These are phyloP conservation scores for Picochlorum sp. DNA, from an alignment of 139 green algal species.

Conservation along the genomic window DNA sequence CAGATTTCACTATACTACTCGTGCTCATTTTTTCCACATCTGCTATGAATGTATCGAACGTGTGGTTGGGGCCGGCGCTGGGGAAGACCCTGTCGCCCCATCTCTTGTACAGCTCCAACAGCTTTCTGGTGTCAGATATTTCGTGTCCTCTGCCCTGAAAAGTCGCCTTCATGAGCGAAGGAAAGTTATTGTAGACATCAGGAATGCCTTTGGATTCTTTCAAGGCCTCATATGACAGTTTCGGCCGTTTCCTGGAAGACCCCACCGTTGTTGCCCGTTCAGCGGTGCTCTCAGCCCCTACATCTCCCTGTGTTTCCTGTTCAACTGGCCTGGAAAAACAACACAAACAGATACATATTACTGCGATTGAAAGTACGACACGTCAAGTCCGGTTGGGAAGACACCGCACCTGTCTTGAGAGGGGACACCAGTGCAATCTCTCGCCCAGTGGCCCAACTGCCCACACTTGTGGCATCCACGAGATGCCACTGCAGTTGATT, in stretches of 20 bases:
- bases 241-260: slow-evolving; percentile 28
- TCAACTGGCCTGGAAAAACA: background rate
- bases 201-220: slow-evolving; percentile 24
- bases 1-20: slow-evolving; percentile 4
- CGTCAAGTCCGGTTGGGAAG: background rate
- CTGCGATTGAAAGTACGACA: background rate
- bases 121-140: slow-evolving; percentile 28
- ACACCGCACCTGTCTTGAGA: slow-evolving; percentile 13
- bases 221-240: slow-evolving; percentile 37
- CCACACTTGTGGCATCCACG: slow-evolving; percentile 41
- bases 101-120: slow-evolving; percentile 47
- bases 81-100: slow-evolving; percentile 44
- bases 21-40: slow-evolving; percentile 30
- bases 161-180: slow-evolving; percentile 12
- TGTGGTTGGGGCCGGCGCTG: background rate
- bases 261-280: slow-evolving; percentile 5
- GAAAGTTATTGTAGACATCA: slow-evolving; percentile 31
- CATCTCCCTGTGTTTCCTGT: background rate
- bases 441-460: slow-evolving; percentile 35
- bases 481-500: background rate
- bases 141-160: slow-evolving; percentile 35
- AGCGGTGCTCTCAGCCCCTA: background rate
- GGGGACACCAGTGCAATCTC: slow-evolving; percentile 33
- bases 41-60: slow-evolving; percentile 38
- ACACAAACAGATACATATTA: background rate